A percentile compares a stretch with the other conserved stretches of the same genome.
Evolutionary conservation across 106 monocot species (phyloP).

Genomic region (Acorus calamus): DNA sequence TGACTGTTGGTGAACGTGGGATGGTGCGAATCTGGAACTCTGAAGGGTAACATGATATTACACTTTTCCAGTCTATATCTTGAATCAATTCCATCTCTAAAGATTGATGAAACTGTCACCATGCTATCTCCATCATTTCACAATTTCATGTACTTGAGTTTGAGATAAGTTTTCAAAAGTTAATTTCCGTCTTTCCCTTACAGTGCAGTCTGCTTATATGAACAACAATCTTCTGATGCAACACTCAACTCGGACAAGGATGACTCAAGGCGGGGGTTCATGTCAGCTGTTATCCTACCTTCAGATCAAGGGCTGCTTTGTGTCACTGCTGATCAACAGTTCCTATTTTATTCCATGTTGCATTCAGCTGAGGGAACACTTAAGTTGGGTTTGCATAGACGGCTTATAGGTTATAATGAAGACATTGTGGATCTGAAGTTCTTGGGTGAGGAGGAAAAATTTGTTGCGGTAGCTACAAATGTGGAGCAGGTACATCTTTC

Average conservation of each 20-base stretch:
- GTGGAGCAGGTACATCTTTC: slow-evolving; percentile 62
- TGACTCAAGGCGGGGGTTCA: slow-evolving; percentile 63
- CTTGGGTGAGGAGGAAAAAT: slow-evolving; percentile 76
- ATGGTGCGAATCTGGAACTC: slow-evolving; percentile 76
- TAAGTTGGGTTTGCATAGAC: slow-evolving; percentile 48
- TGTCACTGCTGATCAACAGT: slow-evolving; percentile 84
- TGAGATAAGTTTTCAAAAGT: neutral
- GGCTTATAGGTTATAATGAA: slow-evolving; percentile 85
- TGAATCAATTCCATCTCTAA: too few species aligned
- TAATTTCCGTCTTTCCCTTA: slow-evolving; percentile 12
- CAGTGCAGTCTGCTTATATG: slow-evolving; percentile 61
- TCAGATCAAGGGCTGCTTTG: slow-evolving; percentile 62
- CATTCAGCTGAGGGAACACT: slow-evolving; percentile 38
- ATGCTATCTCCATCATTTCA: too few species aligned
- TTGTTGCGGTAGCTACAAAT: slow-evolving; percentile 91
- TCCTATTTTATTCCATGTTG: slow-evolving; percentile 58
- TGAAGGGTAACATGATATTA: slow-evolving; percentile 21
- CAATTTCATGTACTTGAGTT: neutral
- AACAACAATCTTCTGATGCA: slow-evolving; percentile 72
- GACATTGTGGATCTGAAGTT: slow-evolving; percentile 93
- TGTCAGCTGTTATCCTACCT: slow-evolving; percentile 56
- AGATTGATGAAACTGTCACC: too few species aligned
- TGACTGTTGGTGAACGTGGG: slow-evolving; percentile 90
- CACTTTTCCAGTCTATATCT: too few species aligned
- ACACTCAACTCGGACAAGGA: slow-evolving; percentile 40